phyloP scores from a whole-genome alignment of 306 rosid species.

The Malus fusca region DNA sequence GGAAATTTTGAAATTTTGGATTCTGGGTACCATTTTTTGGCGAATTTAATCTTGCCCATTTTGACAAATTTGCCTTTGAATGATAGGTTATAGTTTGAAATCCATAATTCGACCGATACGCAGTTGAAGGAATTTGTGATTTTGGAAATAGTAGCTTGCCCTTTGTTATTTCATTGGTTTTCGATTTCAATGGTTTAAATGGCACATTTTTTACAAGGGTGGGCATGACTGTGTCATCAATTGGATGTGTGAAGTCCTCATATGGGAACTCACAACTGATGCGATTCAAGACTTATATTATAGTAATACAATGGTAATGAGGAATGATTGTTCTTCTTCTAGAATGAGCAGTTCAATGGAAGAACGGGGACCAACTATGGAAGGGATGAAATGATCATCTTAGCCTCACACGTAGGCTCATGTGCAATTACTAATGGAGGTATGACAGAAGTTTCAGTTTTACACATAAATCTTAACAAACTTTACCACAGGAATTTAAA shows the following conservation, averaged over 20 bases:
- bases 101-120: constrained; percentile 39
- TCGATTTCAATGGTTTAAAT: constrained; percentile 47
- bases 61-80: constrained; percentile 51
- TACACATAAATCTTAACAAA: too few species aligned
- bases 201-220: constrained; percentile 53
- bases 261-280: constrained; percentile 56
- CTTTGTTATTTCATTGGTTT: constrained; percentile 30
- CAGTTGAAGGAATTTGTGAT: constrained; percentile 45
- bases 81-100: constrained; percentile 74
- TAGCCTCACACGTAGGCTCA: too few species aligned
- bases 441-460: too few species aligned
- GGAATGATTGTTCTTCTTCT: constrained; percentile 27
- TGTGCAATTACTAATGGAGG: too few species aligned
- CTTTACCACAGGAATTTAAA: too few species aligned
- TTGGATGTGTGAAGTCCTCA: constrained; percentile 71
- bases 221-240: constrained; percentile 41
- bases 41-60: constrained; percentile 80
- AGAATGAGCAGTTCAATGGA: too few species aligned
- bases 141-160: constrained; percentile 24
- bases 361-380: too few species aligned
- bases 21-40: constrained; percentile 30
- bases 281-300: constrained; percentile 44
- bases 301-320: constrained; percentile 45
- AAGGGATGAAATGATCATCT: too few species aligned
- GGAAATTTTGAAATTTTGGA: background rate